Evolutionary conservation across 495 filamentous ascomycete genomes (phyloP).

Genomic region (Penicillium argentinense): DNA sequence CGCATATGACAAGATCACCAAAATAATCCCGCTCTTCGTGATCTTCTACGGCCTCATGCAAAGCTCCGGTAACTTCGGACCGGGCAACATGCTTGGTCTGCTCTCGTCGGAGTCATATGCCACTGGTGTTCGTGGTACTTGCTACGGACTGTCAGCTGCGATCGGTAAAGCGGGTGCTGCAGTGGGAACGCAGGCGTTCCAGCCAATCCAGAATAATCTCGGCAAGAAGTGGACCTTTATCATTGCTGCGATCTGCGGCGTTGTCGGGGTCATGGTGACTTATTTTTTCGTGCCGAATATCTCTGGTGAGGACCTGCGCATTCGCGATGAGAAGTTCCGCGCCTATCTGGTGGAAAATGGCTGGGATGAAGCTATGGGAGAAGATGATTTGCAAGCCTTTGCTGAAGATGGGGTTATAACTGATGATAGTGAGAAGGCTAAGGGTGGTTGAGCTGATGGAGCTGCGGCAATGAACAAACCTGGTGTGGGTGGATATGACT

Average conservation of each 20-base stretch:
- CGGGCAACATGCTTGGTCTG: conserved; percentile 52
- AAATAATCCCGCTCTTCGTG: conserved; percentile 53
- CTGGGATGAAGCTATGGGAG: conserved; percentile 51
- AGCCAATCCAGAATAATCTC: conserved; percentile 41
- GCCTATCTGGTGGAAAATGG: conserved; percentile 47
- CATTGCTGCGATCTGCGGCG: conserved; percentile 51
- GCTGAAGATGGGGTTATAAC: conserved; percentile 13
- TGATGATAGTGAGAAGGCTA: not conserved
- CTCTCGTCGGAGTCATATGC: conserved; percentile 51
- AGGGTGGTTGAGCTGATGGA: no score
- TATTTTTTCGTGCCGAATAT: conserved; percentile 53
- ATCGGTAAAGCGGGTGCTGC: conserved; percentile 53
- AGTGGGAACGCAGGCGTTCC: conserved; percentile 53
- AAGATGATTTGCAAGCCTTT: conserved; percentile 34
- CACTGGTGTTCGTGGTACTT: conserved; percentile 50
- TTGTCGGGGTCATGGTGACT: conserved; percentile 51
- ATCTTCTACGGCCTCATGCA: conserved; percentile 55
- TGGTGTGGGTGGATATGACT: no score
- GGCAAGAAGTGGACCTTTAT: conserved; percentile 55
- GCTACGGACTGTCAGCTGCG: conserved; percentile 53
- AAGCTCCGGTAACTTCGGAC: conserved; percentile 51
- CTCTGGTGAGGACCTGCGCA: conserved; percentile 40
- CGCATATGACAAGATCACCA: conserved; percentile 46
- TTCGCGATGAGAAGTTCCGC: conserved; percentile 44
- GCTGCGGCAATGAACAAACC: no score